Conservation (phyloP, 73 alveolate species). For the Vitrella brassicaformis region DNA sequence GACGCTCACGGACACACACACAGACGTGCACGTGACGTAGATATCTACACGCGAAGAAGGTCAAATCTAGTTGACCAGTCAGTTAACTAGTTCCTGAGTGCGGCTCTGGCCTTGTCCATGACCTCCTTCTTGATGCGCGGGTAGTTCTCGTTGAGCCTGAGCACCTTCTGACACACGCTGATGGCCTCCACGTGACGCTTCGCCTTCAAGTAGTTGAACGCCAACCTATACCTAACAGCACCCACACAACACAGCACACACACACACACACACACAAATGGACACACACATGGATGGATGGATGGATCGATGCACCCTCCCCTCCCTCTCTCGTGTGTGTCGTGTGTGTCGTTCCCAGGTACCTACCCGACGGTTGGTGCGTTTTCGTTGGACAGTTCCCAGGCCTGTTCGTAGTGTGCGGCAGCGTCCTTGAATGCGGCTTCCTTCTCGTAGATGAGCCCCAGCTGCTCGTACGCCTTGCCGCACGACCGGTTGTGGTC, state of each 20-base stretch:
- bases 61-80: too few relatives aligned
- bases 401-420: slow-evolving; percentile 73
- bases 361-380: slow-evolving; percentile 57
- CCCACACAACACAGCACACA: too few relatives aligned
- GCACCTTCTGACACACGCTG: slow-evolving; percentile 65
- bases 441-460: slow-evolving; percentile 79
- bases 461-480: slow-evolving; percentile 84
- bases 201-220: slow-evolving; percentile 75
- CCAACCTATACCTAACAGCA: slow-evolving; percentile 62
- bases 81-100: too few relatives aligned
- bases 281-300: too few relatives aligned
- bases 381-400: slow-evolving; percentile 74
- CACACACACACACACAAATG: too few relatives aligned
- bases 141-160: slow-evolving; percentile 71
- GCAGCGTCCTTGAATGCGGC: slow-evolving; percentile 71
- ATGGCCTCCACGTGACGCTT: slow-evolving; percentile 63
- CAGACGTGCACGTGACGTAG: too few relatives aligned
- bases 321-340: too few relatives aligned
- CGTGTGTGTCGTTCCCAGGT: too few relatives aligned
- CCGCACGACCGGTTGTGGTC: slow-evolving; percentile 70
- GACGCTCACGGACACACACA: too few relatives aligned
- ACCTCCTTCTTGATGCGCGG: slow-evolving; percentile 67
- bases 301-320: too few relatives aligned
- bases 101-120: slow-evolving; percentile 1
- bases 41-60: too few relatives aligned